Conservation (phyloP, 441 rosid species). For the Croton setiger region DNA sequence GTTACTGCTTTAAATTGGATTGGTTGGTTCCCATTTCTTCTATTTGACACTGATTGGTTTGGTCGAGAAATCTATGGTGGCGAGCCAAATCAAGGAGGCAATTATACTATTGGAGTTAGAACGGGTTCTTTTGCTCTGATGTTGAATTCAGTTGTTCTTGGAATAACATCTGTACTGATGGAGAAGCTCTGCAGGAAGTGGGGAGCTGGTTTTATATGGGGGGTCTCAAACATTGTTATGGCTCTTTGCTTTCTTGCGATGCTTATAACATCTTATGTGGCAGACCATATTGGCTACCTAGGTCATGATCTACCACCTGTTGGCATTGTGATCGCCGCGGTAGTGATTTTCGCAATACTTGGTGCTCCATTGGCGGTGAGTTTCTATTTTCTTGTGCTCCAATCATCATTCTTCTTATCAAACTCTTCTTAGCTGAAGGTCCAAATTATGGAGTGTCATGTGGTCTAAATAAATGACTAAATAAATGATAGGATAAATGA, state of each 20-base stretch:
- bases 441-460: slow-evolving; percentile 4
- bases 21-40: slow-evolving; percentile 97
- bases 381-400: slow-evolving; percentile 21
- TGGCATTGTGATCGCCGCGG: slow-evolving; percentile 65
- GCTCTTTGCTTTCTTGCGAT: slow-evolving; percentile 80
- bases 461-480: no score
- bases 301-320: slow-evolving; percentile 65
- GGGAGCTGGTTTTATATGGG: slow-evolving; percentile 98
- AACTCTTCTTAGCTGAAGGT: slow-evolving; percentile 5
- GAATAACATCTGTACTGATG: slow-evolving; percentile 88
- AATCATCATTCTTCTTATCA: slow-evolving; percentile 2
- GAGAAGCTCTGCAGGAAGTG: slow-evolving; percentile 92
- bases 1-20: slow-evolving; percentile 93
- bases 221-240: slow-evolving; percentile 80
- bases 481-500: no score
- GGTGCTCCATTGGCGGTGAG: slow-evolving; percentile 93
- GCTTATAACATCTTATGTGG: slow-evolving; percentile 62
- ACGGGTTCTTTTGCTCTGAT: slow-evolving; percentile 88
- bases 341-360: slow-evolving; percentile 66
- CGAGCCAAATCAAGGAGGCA: slow-evolving; percentile 63
- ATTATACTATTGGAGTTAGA: slow-evolving; percentile 71
- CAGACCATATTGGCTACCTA: slow-evolving; percentile 47
- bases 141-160: slow-evolving; percentile 87
- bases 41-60: slow-evolving; percentile 98
- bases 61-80: slow-evolving; percentile 95